A percentile compares a stretch with the other conserved stretches of the same genome.
phyloP scores from a whole-genome alignment of 1,284 basidiomycete species.

The Ustilago loliicola region DNA sequence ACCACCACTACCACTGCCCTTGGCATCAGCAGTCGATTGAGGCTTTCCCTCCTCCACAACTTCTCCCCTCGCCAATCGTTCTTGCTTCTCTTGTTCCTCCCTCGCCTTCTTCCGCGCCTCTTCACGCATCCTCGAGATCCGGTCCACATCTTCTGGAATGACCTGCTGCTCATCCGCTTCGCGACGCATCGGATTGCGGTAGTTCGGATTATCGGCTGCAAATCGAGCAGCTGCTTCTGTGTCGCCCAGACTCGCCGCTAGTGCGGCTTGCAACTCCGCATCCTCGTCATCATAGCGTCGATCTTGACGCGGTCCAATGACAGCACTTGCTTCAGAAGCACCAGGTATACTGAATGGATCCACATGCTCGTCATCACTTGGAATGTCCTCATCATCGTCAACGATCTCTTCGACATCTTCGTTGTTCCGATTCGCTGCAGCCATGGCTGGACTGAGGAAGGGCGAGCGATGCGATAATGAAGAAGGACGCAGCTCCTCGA shows the following conservation, averaged over 20 bases:
- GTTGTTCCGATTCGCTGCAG: constrained; percentile 45
- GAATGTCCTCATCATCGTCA: constrained; percentile 45
- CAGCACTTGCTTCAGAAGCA: constrained; percentile 49
- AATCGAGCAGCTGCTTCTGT: constrained; percentile 33
- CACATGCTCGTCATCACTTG: constrained; percentile 43
- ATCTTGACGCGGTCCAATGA: constrained; percentile 49
- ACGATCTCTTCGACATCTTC: constrained; percentile 51
- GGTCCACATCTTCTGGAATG: constrained; percentile 58
- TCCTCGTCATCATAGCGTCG: constrained; percentile 65
- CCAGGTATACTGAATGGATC: constrained; percentile 51
- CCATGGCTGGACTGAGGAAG: constrained; percentile 51
- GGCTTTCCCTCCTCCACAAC: constrained; percentile 15
- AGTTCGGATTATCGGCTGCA: constrained; percentile 21
- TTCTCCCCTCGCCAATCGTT: constrained; percentile 38
- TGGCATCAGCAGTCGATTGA: neutral
- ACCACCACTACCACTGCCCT: constrained; percentile 6
- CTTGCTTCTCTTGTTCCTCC: constrained; percentile 46
- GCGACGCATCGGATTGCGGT: neutral
- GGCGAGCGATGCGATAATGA: constrained; percentile 41
- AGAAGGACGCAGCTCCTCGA: constrained; percentile 30
- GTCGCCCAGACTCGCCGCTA: constrained; percentile 60
- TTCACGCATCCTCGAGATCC: constrained; percentile 56
- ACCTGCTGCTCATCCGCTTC: constrained; percentile 26
- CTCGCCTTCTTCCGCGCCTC: constrained; percentile 49
- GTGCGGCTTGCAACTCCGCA: constrained; percentile 62